Percentiles rank a stretch among this genome's conserved stretches.
These are phyloP conservation scores for Xylaria multiplex DNA, from an alignment of 2,329 filamentous ascomycete species.

Conservation along the genomic window DNA sequence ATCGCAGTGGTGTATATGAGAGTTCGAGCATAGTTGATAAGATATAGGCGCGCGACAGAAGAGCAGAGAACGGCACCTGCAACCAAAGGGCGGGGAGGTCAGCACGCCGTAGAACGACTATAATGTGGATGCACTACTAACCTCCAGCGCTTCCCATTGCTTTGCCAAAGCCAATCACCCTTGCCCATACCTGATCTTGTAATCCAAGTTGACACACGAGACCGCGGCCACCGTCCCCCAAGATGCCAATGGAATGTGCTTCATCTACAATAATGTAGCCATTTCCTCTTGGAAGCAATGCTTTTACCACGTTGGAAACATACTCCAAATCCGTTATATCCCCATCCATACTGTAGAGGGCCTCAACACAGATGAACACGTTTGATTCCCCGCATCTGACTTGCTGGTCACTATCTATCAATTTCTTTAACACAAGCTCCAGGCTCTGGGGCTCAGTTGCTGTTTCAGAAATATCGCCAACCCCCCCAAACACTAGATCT, in stretches of 20 bases:
- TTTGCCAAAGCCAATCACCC: constrained; percentile 74
- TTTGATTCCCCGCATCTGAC: constrained; percentile 50
- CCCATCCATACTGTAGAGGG: constrained; percentile 86
- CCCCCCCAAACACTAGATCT: background rate
- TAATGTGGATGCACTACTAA: constrained; percentile 54
- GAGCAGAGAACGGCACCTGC: constrained; percentile 72
- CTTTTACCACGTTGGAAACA: constrained; percentile 67
- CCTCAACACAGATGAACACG: constrained; percentile 76
- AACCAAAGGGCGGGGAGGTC: constrained; percentile 35
- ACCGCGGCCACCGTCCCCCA: constrained; percentile 66
- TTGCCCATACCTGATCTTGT: constrained; percentile 64
- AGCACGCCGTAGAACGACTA: constrained; percentile 13
- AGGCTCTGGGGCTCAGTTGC: constrained; percentile 35
- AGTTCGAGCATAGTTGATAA: constrained; percentile 80
- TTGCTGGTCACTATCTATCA: constrained; percentile 34
- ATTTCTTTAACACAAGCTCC: constrained; percentile 43
- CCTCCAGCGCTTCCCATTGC: constrained; percentile 75
- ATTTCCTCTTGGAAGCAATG: constrained; percentile 65
- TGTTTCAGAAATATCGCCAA: background rate
- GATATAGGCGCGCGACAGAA: constrained; percentile 66
- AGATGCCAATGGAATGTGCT: constrained; percentile 72
- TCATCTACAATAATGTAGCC: constrained; percentile 74
- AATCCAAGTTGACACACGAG: constrained; percentile 67
- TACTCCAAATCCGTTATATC: constrained; percentile 72
- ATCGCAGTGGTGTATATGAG: constrained; percentile 80